Conservation (phyloP, 495 filamentous ascomycete species). For the Delitschia confertaspora region DNA sequence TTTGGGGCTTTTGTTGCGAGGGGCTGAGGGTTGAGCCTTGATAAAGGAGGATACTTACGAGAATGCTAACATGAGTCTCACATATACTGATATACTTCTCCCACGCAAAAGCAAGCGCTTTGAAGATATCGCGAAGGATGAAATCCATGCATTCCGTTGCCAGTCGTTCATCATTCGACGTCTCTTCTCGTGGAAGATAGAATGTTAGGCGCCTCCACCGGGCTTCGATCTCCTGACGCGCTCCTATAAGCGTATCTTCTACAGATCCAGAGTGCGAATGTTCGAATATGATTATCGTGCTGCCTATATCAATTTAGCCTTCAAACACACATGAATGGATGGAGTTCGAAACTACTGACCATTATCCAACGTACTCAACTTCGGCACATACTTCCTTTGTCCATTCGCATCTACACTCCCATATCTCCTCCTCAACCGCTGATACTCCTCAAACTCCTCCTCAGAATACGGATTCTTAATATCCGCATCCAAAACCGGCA, state of each 20-base stretch:
- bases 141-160: slow-evolving; percentile 43
- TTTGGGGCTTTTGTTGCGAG: too few relatives aligned
- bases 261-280: slow-evolving; percentile 38
- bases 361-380: slow-evolving; percentile 40
- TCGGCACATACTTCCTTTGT: slow-evolving; percentile 20
- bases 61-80: slow-evolving; percentile 41
- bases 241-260: slow-evolving; percentile 44
- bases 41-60: slow-evolving; percentile 19
- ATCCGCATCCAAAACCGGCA: slow-evolving; percentile 27
- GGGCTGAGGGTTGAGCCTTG: too few relatives aligned
- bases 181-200: slow-evolving; percentile 34
- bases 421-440: slow-evolving; percentile 16
- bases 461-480: slow-evolving; percentile 31
- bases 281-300: slow-evolving; percentile 48
- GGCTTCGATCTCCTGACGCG: slow-evolving; percentile 43
- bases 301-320: slow-evolving; percentile 26
- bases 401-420: slow-evolving; percentile 10
- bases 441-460: slow-evolving; percentile 18
- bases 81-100: slow-evolving; percentile 39
- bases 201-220: slow-evolving; percentile 47
- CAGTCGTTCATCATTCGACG: slow-evolving; percentile 32
- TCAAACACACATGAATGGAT: too few relatives aligned
- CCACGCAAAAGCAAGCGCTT: slow-evolving; percentile 39
- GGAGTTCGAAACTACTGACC: slow-evolving; percentile 14
- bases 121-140: slow-evolving; percentile 46